Conservation (phyloP, 257 asterid species). For the Solanum chilense region DNA sequence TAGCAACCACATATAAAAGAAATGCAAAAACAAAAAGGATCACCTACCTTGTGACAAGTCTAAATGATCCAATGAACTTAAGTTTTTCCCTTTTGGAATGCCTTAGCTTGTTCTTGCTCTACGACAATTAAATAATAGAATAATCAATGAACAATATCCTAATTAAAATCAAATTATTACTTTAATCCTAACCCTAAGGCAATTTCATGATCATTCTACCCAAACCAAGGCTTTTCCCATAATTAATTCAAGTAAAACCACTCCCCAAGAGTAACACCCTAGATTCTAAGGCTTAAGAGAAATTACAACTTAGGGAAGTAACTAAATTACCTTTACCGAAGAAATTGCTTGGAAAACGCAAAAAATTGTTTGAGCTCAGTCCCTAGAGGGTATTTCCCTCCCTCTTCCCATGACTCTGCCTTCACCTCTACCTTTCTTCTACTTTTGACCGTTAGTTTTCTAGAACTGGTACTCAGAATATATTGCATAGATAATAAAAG, state of each 20-base stretch:
- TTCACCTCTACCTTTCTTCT: background rate
- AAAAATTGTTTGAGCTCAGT: background rate
- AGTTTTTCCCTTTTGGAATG: background rate
- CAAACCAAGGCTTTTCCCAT: background rate
- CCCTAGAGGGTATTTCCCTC: background rate
- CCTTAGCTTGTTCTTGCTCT: background rate
- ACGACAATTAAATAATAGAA: background rate
- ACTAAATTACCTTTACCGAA: background rate
- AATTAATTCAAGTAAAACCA: background rate
- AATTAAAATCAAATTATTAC: background rate
- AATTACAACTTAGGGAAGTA: background rate
- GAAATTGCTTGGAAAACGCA: too few species aligned
- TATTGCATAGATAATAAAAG: too few species aligned
- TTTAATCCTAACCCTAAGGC: background rate
- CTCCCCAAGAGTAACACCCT: background rate
- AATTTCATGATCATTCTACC: background rate
- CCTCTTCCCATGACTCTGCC: background rate
- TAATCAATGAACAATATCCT: background rate
- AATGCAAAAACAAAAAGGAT: too few species aligned
- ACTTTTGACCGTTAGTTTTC: too few species aligned
- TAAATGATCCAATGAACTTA: background rate
- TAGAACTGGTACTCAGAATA: background rate
- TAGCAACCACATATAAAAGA: background rate
- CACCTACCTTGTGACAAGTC: background rate
- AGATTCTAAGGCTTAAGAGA: background rate